Base-by-base conservation (phyloP, 2,329 filamentous ascomycete species). In the Penicillium sp. region DNA sequence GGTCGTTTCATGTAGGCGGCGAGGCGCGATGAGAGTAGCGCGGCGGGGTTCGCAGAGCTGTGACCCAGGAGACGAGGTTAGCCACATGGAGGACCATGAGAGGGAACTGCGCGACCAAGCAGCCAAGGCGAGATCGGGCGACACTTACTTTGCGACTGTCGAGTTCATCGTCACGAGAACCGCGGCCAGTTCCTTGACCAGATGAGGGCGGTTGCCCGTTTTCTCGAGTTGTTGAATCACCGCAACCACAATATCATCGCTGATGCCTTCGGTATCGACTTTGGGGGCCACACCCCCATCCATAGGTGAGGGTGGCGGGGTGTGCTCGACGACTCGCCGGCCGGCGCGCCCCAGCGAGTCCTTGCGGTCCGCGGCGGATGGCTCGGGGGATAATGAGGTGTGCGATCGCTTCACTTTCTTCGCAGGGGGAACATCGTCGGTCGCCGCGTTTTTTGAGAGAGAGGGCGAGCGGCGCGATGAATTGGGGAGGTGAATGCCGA, bases 21-120 rank as follows among this genome's bases (percentile, higher is more conserved):
- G 44, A 98, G 77, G 61, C 93, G 85, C 39, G 93, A 96, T 2
- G 90, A 95, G 59, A 98, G 90, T 61, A 98, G 89, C 49, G 93
- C 91, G 63, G 88, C 89, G 47, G 90, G 91, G 66, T 97, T 97
- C 45, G 91, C 90, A 56, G 93, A 97, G 72, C 93, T 97, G 66
- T 58, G 46, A 32, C 29, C 11, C 29, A 7, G 11, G 29, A 32
- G 29, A 11, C 29, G 29, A 11, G 8, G 29, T 32, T 7, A 32
- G 29, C 11, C 8, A 11, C 11, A 11, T 7, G 8, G 11, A 32
- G 5, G 29, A 32, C 11, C 29, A 36, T 5, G 38, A 11, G 49
- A 37, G 29, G 13, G 18, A 18, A 18, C 18, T 18, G 18, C 18
- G 18, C 18, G 18, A 18, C 1, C 18, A 18, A 18, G 18, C 18